Evolutionary conservation across 2,329 filamentous ascomycete species (phyloP).

Genomic region (Fusarium protoensiforme): DNA sequence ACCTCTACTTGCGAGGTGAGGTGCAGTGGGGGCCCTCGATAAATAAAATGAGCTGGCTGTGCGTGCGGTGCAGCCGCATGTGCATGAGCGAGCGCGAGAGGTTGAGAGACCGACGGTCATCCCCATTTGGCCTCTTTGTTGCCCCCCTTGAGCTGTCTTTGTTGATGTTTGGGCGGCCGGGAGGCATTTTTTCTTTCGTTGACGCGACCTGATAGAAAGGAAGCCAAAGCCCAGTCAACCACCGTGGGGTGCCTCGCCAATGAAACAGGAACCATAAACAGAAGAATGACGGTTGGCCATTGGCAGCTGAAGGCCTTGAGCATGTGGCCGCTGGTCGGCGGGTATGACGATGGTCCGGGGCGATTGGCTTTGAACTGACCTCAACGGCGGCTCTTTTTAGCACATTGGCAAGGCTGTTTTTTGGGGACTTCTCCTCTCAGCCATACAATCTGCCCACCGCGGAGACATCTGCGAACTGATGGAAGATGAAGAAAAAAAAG

Average conservation of each 20-base stretch:
- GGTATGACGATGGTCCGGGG: constrained; percentile 16
- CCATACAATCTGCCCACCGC: not conserved
- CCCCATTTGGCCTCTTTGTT: constrained; percentile 16
- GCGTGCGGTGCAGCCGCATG: constrained; percentile 19
- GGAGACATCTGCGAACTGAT: not conserved
- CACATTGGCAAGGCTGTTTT: not conserved
- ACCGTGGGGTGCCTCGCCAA: not conserved
- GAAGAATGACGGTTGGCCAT: not conserved
- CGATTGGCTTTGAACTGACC: constrained; percentile 29
- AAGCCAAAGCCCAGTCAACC: not conserved
- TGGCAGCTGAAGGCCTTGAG: not conserved
- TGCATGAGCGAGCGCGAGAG: constrained; percentile 14
- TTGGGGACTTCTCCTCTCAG: not conserved
- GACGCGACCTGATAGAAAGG: not conserved
- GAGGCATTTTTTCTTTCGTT: not conserved
- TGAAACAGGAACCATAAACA: constrained; percentile 5
- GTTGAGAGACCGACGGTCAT: constrained; percentile 10
- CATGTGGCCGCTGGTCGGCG: constrained; percentile 20
- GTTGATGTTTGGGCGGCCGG: not conserved
- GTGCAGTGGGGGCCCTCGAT: constrained; percentile 14
- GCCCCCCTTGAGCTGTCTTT: constrained; percentile 6
- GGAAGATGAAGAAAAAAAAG: not conserved
- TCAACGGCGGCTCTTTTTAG: constrained; percentile 21
- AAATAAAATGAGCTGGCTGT: constrained; percentile 39
- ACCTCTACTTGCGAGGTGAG: constrained; percentile 15